A percentile compares a stretch with the other conserved stretches of the same genome.
Conservation (phyloP, 179 eudicot genomes). For the Dionaea muscipula region DNA sequence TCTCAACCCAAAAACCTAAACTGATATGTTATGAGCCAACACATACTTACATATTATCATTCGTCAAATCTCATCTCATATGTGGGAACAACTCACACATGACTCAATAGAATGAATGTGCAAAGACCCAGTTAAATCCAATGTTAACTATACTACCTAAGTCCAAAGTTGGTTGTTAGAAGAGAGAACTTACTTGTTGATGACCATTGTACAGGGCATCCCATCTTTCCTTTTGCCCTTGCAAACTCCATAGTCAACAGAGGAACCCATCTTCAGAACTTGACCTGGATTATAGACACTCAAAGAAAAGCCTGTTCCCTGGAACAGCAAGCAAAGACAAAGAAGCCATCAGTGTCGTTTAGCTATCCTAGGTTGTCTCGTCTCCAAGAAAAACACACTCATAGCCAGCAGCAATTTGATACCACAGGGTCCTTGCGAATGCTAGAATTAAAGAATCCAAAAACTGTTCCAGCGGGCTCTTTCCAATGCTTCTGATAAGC, state of each 20-base stretch:
- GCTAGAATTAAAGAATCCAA: conserved; percentile 58
- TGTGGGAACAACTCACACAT: no score
- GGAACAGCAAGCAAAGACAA: background rate
- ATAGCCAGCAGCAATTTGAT: conserved; percentile 10
- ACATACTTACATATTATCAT: no score
- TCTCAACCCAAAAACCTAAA: no score
- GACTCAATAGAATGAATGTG: background rate
- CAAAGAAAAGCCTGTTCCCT: conserved; percentile 68
- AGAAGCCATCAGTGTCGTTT: background rate
- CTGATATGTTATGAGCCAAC: no score
- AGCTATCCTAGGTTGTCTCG: background rate
- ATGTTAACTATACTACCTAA: no score
- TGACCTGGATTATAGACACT: conserved; percentile 58
- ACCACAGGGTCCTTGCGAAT: conserved; percentile 61
- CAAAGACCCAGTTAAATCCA: background rate
- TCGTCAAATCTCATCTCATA: no score
- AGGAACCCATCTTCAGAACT: conserved; percentile 70
- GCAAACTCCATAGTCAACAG: conserved; percentile 81
- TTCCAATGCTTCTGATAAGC: conserved; percentile 53
- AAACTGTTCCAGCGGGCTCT: conserved; percentile 56
- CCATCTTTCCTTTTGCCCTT: conserved; percentile 75
- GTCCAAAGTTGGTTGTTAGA: no score
- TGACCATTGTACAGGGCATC: conserved; percentile 42
- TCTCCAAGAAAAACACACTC: background rate
- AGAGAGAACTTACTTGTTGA: conserved; percentile 34